Evolutionary conservation across 129 eudicot species (phyloP).

Genomic region (Erigeron canadensis): DNA sequence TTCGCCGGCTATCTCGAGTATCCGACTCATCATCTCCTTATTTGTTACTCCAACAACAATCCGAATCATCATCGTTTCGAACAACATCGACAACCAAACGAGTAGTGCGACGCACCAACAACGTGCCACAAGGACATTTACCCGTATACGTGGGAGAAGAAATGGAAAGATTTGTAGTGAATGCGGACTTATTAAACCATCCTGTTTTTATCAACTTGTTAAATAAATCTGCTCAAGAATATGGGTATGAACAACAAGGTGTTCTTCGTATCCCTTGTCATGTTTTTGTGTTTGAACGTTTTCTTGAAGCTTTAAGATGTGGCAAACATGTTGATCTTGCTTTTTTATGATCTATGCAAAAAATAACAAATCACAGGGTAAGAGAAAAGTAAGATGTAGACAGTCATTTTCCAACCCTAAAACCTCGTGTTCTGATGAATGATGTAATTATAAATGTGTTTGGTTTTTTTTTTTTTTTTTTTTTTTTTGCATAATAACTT

Average conservation of each 20-base stretch:
- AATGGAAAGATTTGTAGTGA: constrained; percentile 82
- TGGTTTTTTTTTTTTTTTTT: not conserved
- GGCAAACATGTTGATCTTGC: constrained; percentile 29
- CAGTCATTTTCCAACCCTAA: too few relatives aligned
- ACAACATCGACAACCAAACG: not conserved
- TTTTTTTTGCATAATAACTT: not conserved
- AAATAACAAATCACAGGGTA: too few relatives aligned
- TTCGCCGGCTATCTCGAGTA: constrained; percentile 74
- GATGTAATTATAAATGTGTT: constrained; percentile 9
- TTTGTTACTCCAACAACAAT: constrained; percentile 41
- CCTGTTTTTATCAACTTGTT: constrained; percentile 71
- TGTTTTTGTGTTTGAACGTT: constrained; percentile 65
- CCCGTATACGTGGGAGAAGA: constrained; percentile 97
- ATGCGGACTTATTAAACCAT: constrained; percentile 77
- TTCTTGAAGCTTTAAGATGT: constrained; percentile 56
- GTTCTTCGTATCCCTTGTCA: constrained; percentile 82
- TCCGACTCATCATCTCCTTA: constrained; percentile 73
- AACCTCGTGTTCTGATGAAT: constrained; percentile 15
- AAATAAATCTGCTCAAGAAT: constrained; percentile 84
- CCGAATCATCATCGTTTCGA: constrained; percentile 43
- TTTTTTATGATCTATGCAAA: too few relatives aligned
- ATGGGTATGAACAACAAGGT: constrained; percentile 91
- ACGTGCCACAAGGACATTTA: constrained; percentile 77
- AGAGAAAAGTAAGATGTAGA: too few relatives aligned
- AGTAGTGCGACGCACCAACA: constrained; percentile 30